Base-by-base conservation (phyloP, 2,329 filamentous ascomycete species). In the Penicillium sp. region DNA sequence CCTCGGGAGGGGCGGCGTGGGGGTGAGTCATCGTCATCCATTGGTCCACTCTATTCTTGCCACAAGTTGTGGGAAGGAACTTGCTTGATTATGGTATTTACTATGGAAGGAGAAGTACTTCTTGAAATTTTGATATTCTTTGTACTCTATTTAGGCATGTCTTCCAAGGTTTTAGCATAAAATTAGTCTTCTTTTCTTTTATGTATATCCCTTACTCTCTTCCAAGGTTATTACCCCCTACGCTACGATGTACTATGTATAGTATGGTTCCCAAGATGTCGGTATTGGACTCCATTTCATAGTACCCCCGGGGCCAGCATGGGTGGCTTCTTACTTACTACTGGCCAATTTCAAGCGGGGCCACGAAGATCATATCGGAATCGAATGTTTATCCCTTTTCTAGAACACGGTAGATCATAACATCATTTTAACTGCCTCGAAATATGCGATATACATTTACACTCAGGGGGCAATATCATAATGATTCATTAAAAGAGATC, bases 401-500 rank as follows among this genome's bases (percentile, higher is more conserved):
- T 48, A 38, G 50, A 54, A 57, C 35, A 43, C 19, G 17, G 47
- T 47, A 53, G 42, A 54, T 48, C 50, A 37, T 54, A 54, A 42
- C 33, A 57, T 47, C 21, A 31, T 47, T 45, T 43, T 13, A 51
- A 38, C 33, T 40, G 23, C 21, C 49, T 35, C 41, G 21, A 43
- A 19, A 49, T 17, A 50, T 25, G 53, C 29, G 46, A 57, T 43
- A 48, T 27, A 35, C 37, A 35, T 35, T 35, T 12, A 48, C 46
- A 38, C 38, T 25, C 4, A 23, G 7, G 25, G 25, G 13, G 15
- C 27, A 47, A 47, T 46, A 46, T 47, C 29, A 12, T 35, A 38
- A 46, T 46, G 40, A 37, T 49, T 54, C 50, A 50, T 47, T 62
- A 67, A 42, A 62, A 90, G 56, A 88, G 72, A 79, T 96, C 93